phyloP scores from a whole-genome alignment of 257 asterid genomes.

The Forsythia viridissima region DNA sequence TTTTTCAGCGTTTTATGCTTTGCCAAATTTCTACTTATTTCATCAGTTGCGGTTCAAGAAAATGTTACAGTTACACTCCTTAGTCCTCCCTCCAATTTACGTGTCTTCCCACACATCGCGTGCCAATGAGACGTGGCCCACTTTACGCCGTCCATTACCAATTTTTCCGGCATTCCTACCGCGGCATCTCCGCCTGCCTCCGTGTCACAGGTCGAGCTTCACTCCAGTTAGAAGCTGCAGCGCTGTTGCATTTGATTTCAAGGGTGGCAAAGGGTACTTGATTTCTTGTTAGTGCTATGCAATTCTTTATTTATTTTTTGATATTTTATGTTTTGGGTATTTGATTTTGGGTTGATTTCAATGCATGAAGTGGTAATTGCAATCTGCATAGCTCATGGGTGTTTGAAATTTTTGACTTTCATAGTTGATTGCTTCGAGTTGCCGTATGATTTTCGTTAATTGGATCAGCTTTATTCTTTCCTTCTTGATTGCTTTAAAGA shows the following conservation, averaged over 20 bases:
- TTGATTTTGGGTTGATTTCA: not conserved
- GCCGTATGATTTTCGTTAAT: not conserved
- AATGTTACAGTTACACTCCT: conserved; percentile 42
- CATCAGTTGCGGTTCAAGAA: not conserved
- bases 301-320: not conserved
- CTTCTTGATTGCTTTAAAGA: conserved; percentile 4
- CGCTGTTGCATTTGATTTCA: conserved; percentile 48
- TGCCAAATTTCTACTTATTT: not conserved
- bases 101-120: conserved; percentile 28
- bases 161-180: conserved; percentile 35
- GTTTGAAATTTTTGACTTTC: conserved; percentile 4
- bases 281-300: not conserved
- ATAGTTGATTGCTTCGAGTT: not conserved
- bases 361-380: not conserved
- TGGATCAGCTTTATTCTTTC: conserved; percentile 1
- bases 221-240: conserved; percentile 31
- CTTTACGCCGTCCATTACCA: conserved; percentile 18
- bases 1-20: not conserved
- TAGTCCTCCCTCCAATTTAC: conserved; percentile 23
- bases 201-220: conserved; percentile 19
- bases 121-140: conserved; percentile 17
- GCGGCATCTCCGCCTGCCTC: conserved; percentile 21
- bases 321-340: not conserved
- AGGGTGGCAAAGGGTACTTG: conserved; percentile 65
- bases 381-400: not conserved